phyloP scores from a whole-genome alignment of 1,284 basidiomycete genomes.

The Ustilago lituana region DNA sequence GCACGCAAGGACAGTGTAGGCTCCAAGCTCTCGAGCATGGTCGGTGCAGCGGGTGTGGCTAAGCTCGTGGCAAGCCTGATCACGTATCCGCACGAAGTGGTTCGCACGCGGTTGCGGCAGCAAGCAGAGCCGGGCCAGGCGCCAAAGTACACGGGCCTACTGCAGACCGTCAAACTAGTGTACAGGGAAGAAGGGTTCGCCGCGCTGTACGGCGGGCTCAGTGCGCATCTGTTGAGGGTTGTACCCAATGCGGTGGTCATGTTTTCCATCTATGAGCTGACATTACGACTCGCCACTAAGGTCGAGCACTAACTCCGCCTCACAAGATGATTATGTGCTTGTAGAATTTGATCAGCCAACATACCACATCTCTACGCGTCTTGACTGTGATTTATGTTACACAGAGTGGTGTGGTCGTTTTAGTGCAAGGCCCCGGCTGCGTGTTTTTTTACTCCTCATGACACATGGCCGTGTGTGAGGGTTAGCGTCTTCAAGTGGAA shows the following conservation, averaged over 20 bases:
- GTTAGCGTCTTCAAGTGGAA: too few species aligned
- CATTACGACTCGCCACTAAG: conserved; percentile 55
- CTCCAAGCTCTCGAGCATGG: conserved; percentile 73
- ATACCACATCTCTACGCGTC: too few species aligned
- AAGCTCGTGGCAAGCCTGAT: conserved; percentile 75
- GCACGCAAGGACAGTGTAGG: not conserved
- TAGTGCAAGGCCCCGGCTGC: too few species aligned
- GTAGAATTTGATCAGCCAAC: too few species aligned
- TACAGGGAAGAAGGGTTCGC: conserved; percentile 87
- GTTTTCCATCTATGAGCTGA: conserved; percentile 74
- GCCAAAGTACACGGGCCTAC: conserved; percentile 83
- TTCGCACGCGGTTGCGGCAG: conserved; percentile 91
- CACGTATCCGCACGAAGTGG: conserved; percentile 68
- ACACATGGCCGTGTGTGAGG: too few species aligned
- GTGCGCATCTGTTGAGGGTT: conserved; percentile 93
- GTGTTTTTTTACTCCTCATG: too few species aligned
- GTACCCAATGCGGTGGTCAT: conserved; percentile 97
- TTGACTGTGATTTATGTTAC: too few species aligned
- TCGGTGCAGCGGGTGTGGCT: conserved; percentile 89
- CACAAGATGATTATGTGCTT: too few species aligned
- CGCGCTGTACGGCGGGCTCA: conserved; percentile 89
- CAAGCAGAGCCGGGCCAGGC: conserved; percentile 71
- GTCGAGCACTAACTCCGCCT: conserved; percentile 9
- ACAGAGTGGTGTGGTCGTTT: too few species aligned
- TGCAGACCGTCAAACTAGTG: conserved; percentile 85